Evolutionary conservation across 208 protist species (phyloP), one percentile per base, ranked within the genome.

Genomic region (Acanthamoeba royreba): DNA sequence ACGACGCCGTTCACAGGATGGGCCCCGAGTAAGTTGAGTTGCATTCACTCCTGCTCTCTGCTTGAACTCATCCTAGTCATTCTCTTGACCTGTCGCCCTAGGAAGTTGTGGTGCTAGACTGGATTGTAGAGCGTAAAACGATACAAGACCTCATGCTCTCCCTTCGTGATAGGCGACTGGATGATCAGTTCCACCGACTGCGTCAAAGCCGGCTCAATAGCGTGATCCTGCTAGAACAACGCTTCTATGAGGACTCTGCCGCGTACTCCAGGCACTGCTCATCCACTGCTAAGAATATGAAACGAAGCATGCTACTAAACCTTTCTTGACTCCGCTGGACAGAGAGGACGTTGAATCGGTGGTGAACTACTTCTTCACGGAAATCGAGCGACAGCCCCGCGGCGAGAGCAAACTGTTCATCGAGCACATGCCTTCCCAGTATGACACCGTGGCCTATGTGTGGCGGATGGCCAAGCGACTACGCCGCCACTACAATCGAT

Each of bases 391-490:
- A 22, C 55, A 74, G 28, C 61, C 28, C 0, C 38, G 46, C 15
- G 46, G 46, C 17, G 22, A 77, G 13, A 49, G 52, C 77, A 86
- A 86, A 25, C 25, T 86, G 5, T 86, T 86, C 38, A 15, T 86
- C n/a, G 77, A 86, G 40, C 77, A 86, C 42, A 15, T 31, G 38
- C 5, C 31, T 15, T 28, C 45, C 28, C 77, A 86, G 28, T 28
- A 52, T 19, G 77, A 86, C 22, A 86, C 45, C n/a, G 77, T 33
- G 38, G 77, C 17, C 45, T 52, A 52, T 5, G 45, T 86, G 77
- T 86, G 77, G 77, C 77, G 46, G n/a, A 86, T 86, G 77, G 52
- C 77, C 77, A 86, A 74, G 61, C 61, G 61, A 1, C 61, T 74
- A 9, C 61, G 61, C 28, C 61, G 61, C 28, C 61, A 74, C 61